Evolutionary conservation across 1,139 yeast species (phyloP), one percentile per base, ranked within the genome.

Genomic region (Yamadazyma dushanensis): DNA sequence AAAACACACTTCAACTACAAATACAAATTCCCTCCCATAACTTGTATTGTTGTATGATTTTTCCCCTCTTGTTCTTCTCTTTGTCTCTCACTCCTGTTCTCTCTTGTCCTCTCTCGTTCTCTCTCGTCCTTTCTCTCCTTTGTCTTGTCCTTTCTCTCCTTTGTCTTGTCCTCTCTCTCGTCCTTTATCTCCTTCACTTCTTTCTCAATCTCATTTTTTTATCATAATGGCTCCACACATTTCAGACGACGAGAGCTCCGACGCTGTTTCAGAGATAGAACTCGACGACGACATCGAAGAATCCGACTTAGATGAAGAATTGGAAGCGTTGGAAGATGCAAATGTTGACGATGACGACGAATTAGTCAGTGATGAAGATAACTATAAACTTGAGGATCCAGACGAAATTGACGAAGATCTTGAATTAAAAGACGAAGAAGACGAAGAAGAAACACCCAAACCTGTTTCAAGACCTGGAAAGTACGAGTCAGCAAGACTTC

Each of bases 361-460:
- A 15, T 42, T 49, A 9, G 53, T 57, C 35, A 65, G 59, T 25
- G 71, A 63, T 19, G 69, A 63, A 33, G 69, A 61, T 22, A 57
- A 56, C 32, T 64, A 56, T 37, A 54, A 57, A 33, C 53, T 65
- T 10, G 72, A 63, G 36, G 73, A 64, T 32, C 66, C 66, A 7
- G 73, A 67, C 38, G 70, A 62, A 20, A 59, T 64, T 29, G 73
- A 66, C 34, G 73, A 65, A 29, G 73, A 64, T 41, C 50, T 65
- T 31, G 72, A 66, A 34, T 45, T 63, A n/a, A 63, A 46, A 19
- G 58, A 56, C 5, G 62, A 55, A 14, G 66, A 54, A 4, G 62
- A 54, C 17, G 66, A 54, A 4, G 58, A 56, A 5, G 59, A 52
- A 17, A 47, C 41, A 13, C 31, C 35, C 9, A 37, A 38, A 25